Conservation (phyloP, 163 green algal species). For the Scenedesmus sp. region DNA sequence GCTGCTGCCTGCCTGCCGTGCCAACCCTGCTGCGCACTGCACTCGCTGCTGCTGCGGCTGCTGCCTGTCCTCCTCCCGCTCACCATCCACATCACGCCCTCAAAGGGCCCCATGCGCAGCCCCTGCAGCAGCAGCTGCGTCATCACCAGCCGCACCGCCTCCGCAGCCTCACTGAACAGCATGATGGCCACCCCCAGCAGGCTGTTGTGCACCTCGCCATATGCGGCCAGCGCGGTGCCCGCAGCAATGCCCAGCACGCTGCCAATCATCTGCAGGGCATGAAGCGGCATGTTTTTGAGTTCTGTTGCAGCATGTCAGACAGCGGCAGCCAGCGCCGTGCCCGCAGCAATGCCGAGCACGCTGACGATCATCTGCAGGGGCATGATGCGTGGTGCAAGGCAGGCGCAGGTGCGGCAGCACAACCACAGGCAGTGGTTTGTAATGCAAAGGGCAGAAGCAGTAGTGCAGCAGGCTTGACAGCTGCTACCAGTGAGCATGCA, state of each 20-base stretch:
- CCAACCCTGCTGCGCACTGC: neutral
- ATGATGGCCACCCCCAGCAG: slow-evolving; percentile 86
- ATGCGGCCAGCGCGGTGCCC: slow-evolving; percentile 74
- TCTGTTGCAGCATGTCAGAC: too few species aligned
- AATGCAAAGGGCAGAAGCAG: too few species aligned
- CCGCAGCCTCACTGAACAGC: slow-evolving; percentile 79
- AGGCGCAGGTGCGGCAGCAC: neutral
- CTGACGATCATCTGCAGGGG: slow-evolving; percentile 68
- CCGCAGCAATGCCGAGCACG: slow-evolving; percentile 75
- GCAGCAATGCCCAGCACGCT: slow-evolving; percentile 75
- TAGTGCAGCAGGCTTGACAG: too few species aligned
- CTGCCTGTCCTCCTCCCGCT: neutral
- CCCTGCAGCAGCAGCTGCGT: slow-evolving; percentile 91
- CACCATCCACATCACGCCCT: slow-evolving; percentile 92
- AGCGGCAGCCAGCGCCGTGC: slow-evolving; percentile 69
- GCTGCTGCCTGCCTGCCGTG: neutral
- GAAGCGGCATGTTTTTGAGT: slow-evolving; percentile 17
- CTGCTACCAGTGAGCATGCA: too few species aligned
- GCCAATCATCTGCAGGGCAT: slow-evolving; percentile 71
- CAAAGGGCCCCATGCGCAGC: slow-evolving; percentile 92
- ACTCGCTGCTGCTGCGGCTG: neutral
- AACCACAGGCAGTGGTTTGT: neutral
- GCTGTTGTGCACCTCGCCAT: slow-evolving; percentile 83
- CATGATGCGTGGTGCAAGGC: slow-evolving; percentile 44
- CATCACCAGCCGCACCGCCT: slow-evolving; percentile 89